phyloP scores from a whole-genome alignment of 805 yeast species.

The Starmerella geochares region DNA sequence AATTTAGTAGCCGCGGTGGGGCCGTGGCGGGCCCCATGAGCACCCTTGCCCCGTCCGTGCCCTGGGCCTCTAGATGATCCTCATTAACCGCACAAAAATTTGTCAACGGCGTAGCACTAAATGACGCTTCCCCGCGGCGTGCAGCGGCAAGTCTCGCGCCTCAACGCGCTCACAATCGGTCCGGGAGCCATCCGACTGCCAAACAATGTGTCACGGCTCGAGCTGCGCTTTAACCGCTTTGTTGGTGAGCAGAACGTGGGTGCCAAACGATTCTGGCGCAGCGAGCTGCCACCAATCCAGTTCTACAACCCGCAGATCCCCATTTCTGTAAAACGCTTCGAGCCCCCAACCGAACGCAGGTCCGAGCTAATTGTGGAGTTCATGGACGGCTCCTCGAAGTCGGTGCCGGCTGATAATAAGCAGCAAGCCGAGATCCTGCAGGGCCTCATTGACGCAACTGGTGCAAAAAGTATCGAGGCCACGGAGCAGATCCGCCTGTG shows the following conservation, averaged over 20 bases:
- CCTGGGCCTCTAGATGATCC: background rate
- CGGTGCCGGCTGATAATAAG: conserved; percentile 46
- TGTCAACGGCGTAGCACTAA: background rate
- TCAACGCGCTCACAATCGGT: conserved; percentile 28
- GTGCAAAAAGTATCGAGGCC: conserved; percentile 41
- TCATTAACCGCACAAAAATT: background rate
- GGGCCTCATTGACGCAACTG: conserved; percentile 43
- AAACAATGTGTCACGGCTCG: conserved; percentile 20
- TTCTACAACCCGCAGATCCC: conserved; percentile 71
- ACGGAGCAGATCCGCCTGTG: conserved; percentile 16
- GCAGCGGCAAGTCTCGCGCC: conserved; percentile 24
- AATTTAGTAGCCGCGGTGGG: no score
- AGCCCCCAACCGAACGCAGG: conserved; percentile 35
- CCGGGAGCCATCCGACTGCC: conserved; percentile 30
- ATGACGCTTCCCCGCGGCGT: conserved; percentile 26
- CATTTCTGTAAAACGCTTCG: conserved; percentile 50
- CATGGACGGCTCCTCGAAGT: conserved; percentile 34
- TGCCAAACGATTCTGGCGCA: conserved; percentile 59
- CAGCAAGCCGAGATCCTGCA: conserved; percentile 45
- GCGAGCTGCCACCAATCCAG: conserved; percentile 61
- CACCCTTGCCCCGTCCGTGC: background rate
- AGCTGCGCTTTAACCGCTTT: conserved; percentile 24
- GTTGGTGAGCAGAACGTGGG: conserved; percentile 21
- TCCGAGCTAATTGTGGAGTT: conserved; percentile 38
- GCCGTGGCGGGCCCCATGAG: background rate